These are phyloP conservation scores for Hirschioporus abietinus DNA, from an alignment of 768 basidiomycete genomes.

Conservation along the genomic window DNA sequence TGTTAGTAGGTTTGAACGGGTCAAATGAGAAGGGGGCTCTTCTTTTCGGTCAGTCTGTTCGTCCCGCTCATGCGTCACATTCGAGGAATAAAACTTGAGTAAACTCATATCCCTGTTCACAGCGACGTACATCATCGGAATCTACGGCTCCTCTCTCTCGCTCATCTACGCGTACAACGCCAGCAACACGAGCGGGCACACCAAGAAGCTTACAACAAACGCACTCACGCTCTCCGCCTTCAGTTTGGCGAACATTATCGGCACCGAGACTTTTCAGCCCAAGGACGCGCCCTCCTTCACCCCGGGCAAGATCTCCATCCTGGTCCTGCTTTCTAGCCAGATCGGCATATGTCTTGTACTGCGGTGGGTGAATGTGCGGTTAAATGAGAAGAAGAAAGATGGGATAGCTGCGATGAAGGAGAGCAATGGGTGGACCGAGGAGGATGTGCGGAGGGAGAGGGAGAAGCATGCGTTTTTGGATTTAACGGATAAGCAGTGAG, in stretches of 20 bases:
- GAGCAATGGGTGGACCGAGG: constrained; percentile 20
- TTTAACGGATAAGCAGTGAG: constrained; percentile 24
- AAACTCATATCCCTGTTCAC: not conserved
- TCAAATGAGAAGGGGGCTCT: constrained; percentile 13
- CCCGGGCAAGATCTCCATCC: constrained; percentile 30
- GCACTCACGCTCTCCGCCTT: constrained; percentile 16
- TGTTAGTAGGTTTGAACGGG: constrained; percentile 15
- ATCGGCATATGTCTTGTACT: constrained; percentile 18
- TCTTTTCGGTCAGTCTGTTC: constrained; percentile 6
- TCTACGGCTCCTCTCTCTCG: constrained; percentile 22
- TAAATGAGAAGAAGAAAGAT: constrained; percentile 18
- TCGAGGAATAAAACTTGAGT: not conserved
- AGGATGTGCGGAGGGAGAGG: constrained; percentile 20
- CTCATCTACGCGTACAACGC: constrained; percentile 24
- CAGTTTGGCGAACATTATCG: constrained; percentile 20
- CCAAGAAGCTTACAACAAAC: constrained; percentile 25
- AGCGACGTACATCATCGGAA: constrained; percentile 19
- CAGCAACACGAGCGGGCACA: constrained; percentile 21
- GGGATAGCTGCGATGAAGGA: constrained; percentile 14
- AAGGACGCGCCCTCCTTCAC: constrained; percentile 23
- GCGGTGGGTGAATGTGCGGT: constrained; percentile 16
- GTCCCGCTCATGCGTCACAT: not conserved
- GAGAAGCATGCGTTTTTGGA: constrained; percentile 24
- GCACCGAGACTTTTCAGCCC: constrained; percentile 21
- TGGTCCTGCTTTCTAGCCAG: constrained; percentile 22